These are phyloP conservation scores for Hemisphaericaspora xylofermentans DNA, from an alignment of 1,139 yeast genomes.

Conservation along the genomic window DNA sequence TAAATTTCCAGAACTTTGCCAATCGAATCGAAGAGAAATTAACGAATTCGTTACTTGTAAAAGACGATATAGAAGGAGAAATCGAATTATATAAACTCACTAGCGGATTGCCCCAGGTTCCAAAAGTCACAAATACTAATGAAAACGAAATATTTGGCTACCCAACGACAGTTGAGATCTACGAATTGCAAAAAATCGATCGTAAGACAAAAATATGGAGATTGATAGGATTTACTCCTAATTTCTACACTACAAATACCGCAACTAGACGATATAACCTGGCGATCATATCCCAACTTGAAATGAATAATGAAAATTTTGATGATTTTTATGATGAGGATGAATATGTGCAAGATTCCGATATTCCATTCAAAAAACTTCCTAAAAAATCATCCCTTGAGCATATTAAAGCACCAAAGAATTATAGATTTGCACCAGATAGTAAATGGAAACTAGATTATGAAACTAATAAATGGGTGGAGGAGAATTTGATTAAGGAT, in stretches of 20 bases:
- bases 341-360: conserved; percentile 10
- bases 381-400: conserved; percentile 20
- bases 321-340: conserved; percentile 19
- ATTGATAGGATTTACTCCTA: conserved; percentile 52
- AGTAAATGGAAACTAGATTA: conserved; percentile 61
- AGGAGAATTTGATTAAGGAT: conserved; percentile 46
- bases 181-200: conserved; percentile 65
- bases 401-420: conserved; percentile 53
- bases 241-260: conserved; percentile 48
- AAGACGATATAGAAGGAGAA: background rate
- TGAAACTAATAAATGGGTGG: conserved; percentile 59
- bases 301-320: background rate
- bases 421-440: conserved; percentile 50
- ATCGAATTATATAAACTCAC: background rate
- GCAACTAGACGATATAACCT: conserved; percentile 23
- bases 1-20: conserved; percentile 44
- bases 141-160: conserved; percentile 19
- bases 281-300: conserved; percentile 1
- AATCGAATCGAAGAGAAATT: conserved; percentile 45
- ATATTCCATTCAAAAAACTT: conserved; percentile 10
- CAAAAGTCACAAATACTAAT: conserved; percentile 8
- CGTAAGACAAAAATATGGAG: conserved; percentile 58
- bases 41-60: conserved; percentile 4
- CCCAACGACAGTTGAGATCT: conserved; percentile 50
- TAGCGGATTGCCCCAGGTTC: conserved; percentile 9